Base-by-base conservation (phyloP, 768 basidiomycete species). In the Pleurotus tuoliensis region DNA sequence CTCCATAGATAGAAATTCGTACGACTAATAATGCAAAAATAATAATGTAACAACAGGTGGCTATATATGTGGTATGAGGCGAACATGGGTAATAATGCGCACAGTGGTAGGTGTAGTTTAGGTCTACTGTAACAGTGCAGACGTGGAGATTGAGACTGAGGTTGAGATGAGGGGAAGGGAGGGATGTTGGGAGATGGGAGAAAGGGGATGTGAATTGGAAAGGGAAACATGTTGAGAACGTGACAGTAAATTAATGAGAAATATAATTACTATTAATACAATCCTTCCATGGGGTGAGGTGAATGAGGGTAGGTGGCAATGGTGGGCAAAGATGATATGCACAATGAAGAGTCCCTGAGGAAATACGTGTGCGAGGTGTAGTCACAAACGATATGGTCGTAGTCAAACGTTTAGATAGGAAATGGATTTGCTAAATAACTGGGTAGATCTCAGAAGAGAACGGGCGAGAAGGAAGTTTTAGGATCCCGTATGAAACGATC, bases 191-290 rank as follows among this genome's bases (percentile, higher is more conserved):
- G 30, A 30, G 30, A 0, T 30, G 9, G 9, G 44, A 6, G 43
- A 34, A 20, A 34, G 44, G 20, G 27, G 27, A 38, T 24, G 30
- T 56, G 40, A 45, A n/a, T 46, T 2, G 20, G 20, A 34, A 24
- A 13, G n/a, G 41, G 20, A 25, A 41, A 16, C 12, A 8, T 1
- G 47, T 11, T 25, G 52, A 16, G 47, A 30, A 44, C 22, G 27
- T 57, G 47, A 27, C 39, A 20, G 16, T 43, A 47, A 30, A 47
- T 47, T 54, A 54, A 34, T 3, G 22, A 40, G 20, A 13, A 55
- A 40, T 55, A 53, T 40, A 41, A 11, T 16, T 41, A 53, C 51
- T 53, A 53, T 53, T 53, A 53, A 53, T 53, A 53, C 51, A 53
- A 18, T 53, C 22, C 50, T n/a, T 52, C 15, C 25, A 18, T 48